Evolutionary conservation across 2,329 filamentous ascomycete genomes (phyloP).

Genomic region (Geosmithia morbida): DNA sequence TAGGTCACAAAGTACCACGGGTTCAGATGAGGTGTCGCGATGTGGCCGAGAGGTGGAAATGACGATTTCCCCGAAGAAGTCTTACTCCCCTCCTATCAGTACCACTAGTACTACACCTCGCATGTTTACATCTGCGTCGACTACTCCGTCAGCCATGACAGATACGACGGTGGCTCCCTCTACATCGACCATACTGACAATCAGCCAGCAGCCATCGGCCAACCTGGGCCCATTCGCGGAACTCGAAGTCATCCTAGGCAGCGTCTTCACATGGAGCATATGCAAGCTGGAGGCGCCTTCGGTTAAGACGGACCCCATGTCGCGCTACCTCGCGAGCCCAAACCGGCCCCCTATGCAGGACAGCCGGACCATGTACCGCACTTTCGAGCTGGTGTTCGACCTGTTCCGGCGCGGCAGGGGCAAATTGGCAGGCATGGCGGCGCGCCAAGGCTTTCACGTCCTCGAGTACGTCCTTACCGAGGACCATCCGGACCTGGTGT

Average conservation of each 20-base stretch:
- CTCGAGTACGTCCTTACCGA: slow-evolving; percentile 20
- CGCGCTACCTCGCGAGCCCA: slow-evolving; percentile 17
- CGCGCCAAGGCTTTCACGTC: slow-evolving; percentile 17
- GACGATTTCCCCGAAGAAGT: background rate
- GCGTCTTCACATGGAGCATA: slow-evolving; percentile 18
- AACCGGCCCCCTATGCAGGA: slow-evolving; percentile 20
- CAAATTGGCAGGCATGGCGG: slow-evolving; percentile 19
- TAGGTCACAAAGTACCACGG: slow-evolving; percentile 1
- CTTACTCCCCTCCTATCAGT: background rate
- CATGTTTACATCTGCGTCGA: background rate
- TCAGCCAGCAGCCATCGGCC: background rate
- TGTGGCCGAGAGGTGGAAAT: background rate
- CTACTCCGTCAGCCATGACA: background rate
- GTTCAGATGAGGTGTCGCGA: background rate
- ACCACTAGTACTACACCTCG: background rate
- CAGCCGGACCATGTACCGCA: slow-evolving; percentile 23
- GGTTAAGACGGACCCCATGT: slow-evolving; percentile 18
- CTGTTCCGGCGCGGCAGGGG: slow-evolving; percentile 20
- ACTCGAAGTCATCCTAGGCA: slow-evolving; percentile 18
- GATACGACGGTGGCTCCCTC: too few relatives aligned
- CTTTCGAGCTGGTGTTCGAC: slow-evolving; percentile 21
- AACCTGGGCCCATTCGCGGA: slow-evolving; percentile 6
- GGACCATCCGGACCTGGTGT: slow-evolving; percentile 21
- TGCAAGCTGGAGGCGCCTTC: slow-evolving; percentile 16
- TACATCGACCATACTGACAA: background rate